Evolutionary conservation across 192 early-diverging fungal species (phyloP).

Genomic region (Borealophlyctis nickersoniae): DNA sequence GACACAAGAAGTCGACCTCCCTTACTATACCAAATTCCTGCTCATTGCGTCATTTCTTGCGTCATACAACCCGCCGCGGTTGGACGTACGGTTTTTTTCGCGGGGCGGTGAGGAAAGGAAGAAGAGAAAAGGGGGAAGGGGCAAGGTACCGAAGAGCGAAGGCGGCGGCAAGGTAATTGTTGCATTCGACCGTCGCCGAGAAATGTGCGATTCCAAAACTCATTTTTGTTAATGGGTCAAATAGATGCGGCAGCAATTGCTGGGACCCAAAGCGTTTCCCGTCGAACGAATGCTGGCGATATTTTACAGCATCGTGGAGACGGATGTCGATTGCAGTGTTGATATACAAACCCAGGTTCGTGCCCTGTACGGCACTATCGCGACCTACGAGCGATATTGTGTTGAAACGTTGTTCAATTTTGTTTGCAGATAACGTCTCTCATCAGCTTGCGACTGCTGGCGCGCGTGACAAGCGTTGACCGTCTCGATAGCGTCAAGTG

Average conservation of each 20-base stretch:
- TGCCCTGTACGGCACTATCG: constrained; percentile 2
- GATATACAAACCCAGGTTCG: constrained; percentile 67
- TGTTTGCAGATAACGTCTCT: constrained; percentile 77
- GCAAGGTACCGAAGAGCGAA: constrained; percentile 14
- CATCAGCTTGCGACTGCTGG: constrained; percentile 71
- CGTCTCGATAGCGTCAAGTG: constrained; percentile 80
- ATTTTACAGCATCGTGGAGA: constrained; percentile 69
- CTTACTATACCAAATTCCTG: constrained; percentile 86
- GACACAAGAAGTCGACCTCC: constrained; percentile 47
- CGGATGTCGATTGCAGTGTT: constrained; percentile 69
- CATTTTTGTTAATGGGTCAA: not conserved
- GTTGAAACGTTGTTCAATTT: constrained; percentile 5
- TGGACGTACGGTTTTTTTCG: constrained; percentile 87
- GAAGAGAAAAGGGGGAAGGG: constrained; percentile 10
- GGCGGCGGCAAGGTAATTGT: constrained; percentile 24
- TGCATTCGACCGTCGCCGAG: too few species aligned
- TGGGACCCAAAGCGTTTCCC: constrained; percentile 89
- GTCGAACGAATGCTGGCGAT: constrained; percentile 97
- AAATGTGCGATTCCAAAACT: not conserved
- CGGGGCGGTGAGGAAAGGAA: constrained; percentile 44
- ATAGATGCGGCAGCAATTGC: constrained; percentile 73
- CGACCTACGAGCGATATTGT: too few species aligned
- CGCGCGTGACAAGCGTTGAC: constrained; percentile 66
- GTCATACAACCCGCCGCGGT: constrained; percentile 84
- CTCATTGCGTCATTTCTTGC: constrained; percentile 87